Conservation (phyloP, 805 yeast species). For the Cyberlindnera xylosilytica region DNA sequence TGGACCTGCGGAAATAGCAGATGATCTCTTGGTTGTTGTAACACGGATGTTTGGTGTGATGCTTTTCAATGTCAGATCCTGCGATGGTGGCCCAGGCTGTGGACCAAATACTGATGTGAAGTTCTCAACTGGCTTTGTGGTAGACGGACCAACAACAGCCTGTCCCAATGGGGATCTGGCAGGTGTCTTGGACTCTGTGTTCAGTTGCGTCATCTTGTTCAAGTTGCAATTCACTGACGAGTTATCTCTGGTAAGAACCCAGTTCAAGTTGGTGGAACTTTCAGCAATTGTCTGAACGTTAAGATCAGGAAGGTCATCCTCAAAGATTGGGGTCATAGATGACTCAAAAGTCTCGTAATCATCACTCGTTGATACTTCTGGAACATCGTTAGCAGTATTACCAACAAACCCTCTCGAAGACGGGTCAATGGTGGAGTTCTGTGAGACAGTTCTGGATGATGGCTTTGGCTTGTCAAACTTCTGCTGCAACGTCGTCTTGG, state of each 20-base stretch:
- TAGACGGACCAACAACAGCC: neutral
- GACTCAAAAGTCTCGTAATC: conserved; percentile 24
- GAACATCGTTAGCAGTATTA: conserved; percentile 5
- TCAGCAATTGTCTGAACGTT: conserved; percentile 12
- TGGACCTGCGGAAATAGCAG: neutral
- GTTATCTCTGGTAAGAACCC: conserved; percentile 22
- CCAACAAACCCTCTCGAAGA: neutral
- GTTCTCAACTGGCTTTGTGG: conserved; percentile 1
- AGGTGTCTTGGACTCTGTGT: neutral
- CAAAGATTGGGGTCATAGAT: conserved; percentile 24
- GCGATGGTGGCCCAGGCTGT: neutral
- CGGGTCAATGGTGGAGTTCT: conserved; percentile 1
- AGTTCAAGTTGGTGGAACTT: conserved; percentile 8
- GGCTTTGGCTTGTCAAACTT: neutral
- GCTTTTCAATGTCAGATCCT: neutral
- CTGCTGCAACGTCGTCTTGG: neutral
- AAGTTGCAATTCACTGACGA: conserved; percentile 19
- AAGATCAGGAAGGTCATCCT: conserved; percentile 17
- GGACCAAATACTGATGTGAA: conserved; percentile 1
- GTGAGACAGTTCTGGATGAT: neutral
- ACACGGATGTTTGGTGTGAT: neutral
- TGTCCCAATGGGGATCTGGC: neutral
- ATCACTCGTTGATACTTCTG: conserved; percentile 14
- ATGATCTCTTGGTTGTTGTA: neutral
- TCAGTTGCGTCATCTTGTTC: conserved; percentile 12